Evolutionary conservation across 768 basidiomycete species (phyloP).

Genomic region (Russula griseocarnosa): DNA sequence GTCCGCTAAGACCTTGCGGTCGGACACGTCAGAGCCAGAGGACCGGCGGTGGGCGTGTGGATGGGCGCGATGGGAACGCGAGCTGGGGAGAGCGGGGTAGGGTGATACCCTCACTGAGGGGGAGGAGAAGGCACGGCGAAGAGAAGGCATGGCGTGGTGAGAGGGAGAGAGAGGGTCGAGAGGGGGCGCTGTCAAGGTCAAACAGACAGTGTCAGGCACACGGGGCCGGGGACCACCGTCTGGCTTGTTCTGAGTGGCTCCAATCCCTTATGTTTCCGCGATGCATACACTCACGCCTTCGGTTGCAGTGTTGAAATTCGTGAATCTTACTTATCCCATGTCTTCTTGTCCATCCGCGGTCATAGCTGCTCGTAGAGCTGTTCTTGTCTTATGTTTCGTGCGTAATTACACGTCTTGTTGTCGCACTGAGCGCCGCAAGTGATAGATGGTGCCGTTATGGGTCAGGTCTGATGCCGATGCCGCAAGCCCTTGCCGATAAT

Average conservation of each 20-base stretch:
- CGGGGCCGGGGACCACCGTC: neutral
- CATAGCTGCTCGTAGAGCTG: neutral
- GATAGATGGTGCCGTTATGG: neutral
- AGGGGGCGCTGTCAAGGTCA: slow-evolving; percentile 11
- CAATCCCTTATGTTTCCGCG: slow-evolving; percentile 2
- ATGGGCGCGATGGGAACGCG: slow-evolving; percentile 31
- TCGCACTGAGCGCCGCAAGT: slow-evolving; percentile 3
- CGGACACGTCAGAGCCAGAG: slow-evolving; percentile 60
- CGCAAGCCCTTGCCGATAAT: neutral
- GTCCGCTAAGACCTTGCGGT: slow-evolving; percentile 74
- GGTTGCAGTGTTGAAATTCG: neutral
- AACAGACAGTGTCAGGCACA: slow-evolving; percentile 9
- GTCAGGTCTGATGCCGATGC: neutral
- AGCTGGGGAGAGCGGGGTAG: slow-evolving; percentile 46
- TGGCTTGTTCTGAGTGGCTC: neutral
- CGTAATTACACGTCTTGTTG: slow-evolving; percentile 7
- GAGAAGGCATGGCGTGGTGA: slow-evolving; percentile 57
- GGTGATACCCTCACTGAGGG: slow-evolving; percentile 67
- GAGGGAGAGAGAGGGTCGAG: slow-evolving; percentile 39
- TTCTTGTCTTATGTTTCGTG: neutral
- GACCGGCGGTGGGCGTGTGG: slow-evolving; percentile 49
- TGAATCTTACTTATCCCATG: neutral
- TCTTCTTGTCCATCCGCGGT: slow-evolving; percentile 7
- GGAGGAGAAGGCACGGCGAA: slow-evolving; percentile 72
- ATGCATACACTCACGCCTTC: neutral